Conservation (phyloP, 1,139 yeast genomes). For the Dujonia santamariae region DNA sequence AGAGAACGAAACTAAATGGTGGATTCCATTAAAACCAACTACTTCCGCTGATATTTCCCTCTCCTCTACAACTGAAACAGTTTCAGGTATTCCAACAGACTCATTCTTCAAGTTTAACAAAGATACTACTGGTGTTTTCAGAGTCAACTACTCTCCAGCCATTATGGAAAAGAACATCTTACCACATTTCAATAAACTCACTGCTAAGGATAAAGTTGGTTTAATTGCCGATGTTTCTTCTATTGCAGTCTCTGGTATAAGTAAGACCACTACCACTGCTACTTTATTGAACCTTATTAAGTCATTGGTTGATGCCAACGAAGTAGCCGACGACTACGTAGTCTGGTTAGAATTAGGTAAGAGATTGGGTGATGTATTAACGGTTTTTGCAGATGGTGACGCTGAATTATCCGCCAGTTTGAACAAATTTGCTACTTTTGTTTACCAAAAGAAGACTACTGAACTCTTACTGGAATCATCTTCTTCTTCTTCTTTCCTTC, state of each 20-base stretch:
- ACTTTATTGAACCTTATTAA: slow-evolving; percentile 45
- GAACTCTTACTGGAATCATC: slow-evolving; percentile 26
- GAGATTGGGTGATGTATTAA: slow-evolving; percentile 39
- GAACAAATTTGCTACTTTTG: slow-evolving; percentile 32
- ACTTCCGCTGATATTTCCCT: slow-evolving; percentile 5
- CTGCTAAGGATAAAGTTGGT: slow-evolving; percentile 63
- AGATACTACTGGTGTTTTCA: slow-evolving; percentile 60
- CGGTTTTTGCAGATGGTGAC: slow-evolving; percentile 48
- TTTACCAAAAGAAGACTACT: slow-evolving; percentile 42
- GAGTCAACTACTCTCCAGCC: slow-evolving; percentile 59
- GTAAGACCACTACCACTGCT: slow-evolving; percentile 37
- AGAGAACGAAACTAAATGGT: slow-evolving; percentile 71
- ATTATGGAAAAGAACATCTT: slow-evolving; percentile 45
- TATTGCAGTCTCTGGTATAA: slow-evolving; percentile 59
- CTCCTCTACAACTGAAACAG: slow-evolving; percentile 15
- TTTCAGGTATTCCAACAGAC: slow-evolving; percentile 22
- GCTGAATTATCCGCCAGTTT: slow-evolving; percentile 35
- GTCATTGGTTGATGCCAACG: slow-evolving; percentile 37
- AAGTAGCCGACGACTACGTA: slow-evolving; percentile 47
- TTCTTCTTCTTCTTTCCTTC: slow-evolving; percentile 36
- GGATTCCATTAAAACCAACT: slow-evolving; percentile 54
- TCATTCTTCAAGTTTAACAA: slow-evolving; percentile 59
- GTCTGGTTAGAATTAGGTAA: slow-evolving; percentile 65
- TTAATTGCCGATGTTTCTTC: slow-evolving; percentile 62
- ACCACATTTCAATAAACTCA: slow-evolving; percentile 40